Conservation (phyloP, 2,329 filamentous ascomycete species). For the Alternaria ethzedia region DNA sequence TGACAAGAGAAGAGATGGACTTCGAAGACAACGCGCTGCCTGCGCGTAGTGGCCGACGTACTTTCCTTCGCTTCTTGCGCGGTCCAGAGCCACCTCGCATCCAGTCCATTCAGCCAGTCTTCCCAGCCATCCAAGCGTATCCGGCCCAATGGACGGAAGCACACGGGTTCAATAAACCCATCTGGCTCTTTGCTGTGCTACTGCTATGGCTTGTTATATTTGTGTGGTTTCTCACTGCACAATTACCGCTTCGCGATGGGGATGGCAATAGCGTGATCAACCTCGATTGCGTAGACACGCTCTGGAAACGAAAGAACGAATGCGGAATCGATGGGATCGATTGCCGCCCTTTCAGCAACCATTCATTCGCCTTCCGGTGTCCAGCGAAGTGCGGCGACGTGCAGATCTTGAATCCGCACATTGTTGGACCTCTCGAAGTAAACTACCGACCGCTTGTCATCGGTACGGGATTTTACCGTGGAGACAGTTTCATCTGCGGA, state of each 20-base stretch:
- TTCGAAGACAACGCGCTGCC: slow-evolving; percentile 28
- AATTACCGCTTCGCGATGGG: slow-evolving; percentile 64
- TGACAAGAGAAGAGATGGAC: slow-evolving; percentile 34
- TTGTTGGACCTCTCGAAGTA: slow-evolving; percentile 71
- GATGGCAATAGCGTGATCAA: slow-evolving; percentile 69
- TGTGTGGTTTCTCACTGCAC: slow-evolving; percentile 67
- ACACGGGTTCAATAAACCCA: slow-evolving; percentile 52
- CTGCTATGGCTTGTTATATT: slow-evolving; percentile 72
- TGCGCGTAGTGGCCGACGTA: slow-evolving; percentile 2
- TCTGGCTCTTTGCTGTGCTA: slow-evolving; percentile 63
- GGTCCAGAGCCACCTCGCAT: slow-evolving; percentile 53
- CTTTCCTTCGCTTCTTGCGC: slow-evolving; percentile 43
- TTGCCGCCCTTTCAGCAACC: slow-evolving; percentile 76
- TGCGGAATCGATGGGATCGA: slow-evolving; percentile 76
- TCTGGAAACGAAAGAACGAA: slow-evolving; percentile 72
- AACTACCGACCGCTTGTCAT: slow-evolving; percentile 63
- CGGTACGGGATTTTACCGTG: slow-evolving; percentile 75
- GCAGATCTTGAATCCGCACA: slow-evolving; percentile 71
- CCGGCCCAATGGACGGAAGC: slow-evolving; percentile 66
- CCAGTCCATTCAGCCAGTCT: slow-evolving; percentile 57
- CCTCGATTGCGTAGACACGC: slow-evolving; percentile 72
- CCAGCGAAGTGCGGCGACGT: slow-evolving; percentile 72
- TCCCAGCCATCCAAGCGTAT: slow-evolving; percentile 69
- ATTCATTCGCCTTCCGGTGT: slow-evolving; percentile 74
- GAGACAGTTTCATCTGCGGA: slow-evolving; percentile 86